phyloP scores from a whole-genome alignment of 371 early-diverging fungal species.

The Rhizomucor pusillus region DNA sequence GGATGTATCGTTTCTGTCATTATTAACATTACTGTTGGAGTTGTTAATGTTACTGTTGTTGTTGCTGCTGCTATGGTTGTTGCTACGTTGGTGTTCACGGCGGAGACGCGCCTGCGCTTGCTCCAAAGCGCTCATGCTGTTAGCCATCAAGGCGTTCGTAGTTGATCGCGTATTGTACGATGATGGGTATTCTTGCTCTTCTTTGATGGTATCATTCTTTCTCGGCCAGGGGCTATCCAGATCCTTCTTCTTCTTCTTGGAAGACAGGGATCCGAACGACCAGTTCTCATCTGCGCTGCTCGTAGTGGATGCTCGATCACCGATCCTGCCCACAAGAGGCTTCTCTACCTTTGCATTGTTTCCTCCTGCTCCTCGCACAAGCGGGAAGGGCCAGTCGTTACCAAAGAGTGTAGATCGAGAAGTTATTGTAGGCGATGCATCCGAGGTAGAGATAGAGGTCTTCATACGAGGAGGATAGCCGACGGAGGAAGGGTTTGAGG shows the following conservation, averaged over 20 bases:
- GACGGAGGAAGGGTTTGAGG: conserved; percentile 5
- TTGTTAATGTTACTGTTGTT: background rate
- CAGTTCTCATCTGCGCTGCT: conserved; percentile 23
- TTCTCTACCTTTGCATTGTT: conserved; percentile 8
- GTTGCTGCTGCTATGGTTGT: conserved; percentile 1
- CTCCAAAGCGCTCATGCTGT: conserved; percentile 28
- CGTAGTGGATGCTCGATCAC: too few species aligned
- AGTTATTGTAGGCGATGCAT: conserved; percentile 1
- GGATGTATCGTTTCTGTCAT: background rate
- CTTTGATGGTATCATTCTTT: conserved; percentile 17
- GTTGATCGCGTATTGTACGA: background rate
- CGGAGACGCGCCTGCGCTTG: conserved; percentile 37
- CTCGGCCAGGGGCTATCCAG: conserved; percentile 16
- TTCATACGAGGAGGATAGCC: conserved; percentile 12
- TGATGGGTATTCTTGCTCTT: conserved; percentile 13
- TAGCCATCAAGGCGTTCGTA: conserved; percentile 1
- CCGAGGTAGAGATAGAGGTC: conserved; percentile 19
- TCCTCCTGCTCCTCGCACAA: conserved; percentile 13
- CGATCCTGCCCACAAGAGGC: conserved; percentile 18
- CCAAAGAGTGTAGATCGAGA: conserved; percentile 15
- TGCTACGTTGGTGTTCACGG: conserved; percentile 1
- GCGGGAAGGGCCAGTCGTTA: conserved; percentile 41
- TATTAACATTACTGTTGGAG: conserved; percentile 1
- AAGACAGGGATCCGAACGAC: conserved; percentile 33
- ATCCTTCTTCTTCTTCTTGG: conserved; percentile 15